Evolutionary conservation across 495 filamentous ascomycete genomes (phyloP).

Genomic region (Cenococcum geophilum): DNA sequence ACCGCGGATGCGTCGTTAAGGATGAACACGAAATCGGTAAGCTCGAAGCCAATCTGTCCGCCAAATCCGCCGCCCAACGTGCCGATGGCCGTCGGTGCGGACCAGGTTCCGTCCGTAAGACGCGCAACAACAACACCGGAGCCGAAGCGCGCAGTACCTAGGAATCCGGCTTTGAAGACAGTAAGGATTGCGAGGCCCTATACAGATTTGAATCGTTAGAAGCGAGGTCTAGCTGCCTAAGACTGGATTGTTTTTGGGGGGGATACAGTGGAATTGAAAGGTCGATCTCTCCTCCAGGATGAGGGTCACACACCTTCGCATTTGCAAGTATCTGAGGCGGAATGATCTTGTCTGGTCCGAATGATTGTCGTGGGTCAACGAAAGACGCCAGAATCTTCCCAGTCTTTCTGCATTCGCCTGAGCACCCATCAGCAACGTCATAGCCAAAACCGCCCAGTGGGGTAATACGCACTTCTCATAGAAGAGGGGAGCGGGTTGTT

Average conservation of each 20-base stretch:
- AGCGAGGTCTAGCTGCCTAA: neutral
- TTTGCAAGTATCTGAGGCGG: conserved; percentile 82
- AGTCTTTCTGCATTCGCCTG: conserved; percentile 41
- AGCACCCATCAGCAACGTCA: conserved; percentile 28
- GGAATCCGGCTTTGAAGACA: conserved; percentile 91
- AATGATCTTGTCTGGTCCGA: conserved; percentile 96
- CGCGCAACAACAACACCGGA: conserved; percentile 91
- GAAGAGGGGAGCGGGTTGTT: conserved; percentile 65
- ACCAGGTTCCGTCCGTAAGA: conserved; percentile 87
- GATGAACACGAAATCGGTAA: conserved; percentile 99
- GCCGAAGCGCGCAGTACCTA: conserved; percentile 87
- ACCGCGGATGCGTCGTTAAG: conserved; percentile 90
- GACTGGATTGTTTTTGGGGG: neutral
- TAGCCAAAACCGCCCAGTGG: neutral
- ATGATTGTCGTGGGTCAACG: conserved; percentile 86
- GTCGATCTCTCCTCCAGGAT: neutral
- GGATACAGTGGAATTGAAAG: too few relatives aligned
- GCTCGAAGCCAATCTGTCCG: conserved; percentile 93
- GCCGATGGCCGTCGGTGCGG: conserved; percentile 85
- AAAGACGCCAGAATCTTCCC: conserved; percentile 93
- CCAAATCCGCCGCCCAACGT: conserved; percentile 90
- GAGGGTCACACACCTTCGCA: conserved; percentile 66
- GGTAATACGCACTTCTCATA: conserved; percentile 50
- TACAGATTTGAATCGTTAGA: neutral
- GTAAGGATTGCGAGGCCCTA: conserved; percentile 93